Conservation (phyloP, 2,329 filamentous ascomycete species). For the Diaporthe batatas region DNA sequence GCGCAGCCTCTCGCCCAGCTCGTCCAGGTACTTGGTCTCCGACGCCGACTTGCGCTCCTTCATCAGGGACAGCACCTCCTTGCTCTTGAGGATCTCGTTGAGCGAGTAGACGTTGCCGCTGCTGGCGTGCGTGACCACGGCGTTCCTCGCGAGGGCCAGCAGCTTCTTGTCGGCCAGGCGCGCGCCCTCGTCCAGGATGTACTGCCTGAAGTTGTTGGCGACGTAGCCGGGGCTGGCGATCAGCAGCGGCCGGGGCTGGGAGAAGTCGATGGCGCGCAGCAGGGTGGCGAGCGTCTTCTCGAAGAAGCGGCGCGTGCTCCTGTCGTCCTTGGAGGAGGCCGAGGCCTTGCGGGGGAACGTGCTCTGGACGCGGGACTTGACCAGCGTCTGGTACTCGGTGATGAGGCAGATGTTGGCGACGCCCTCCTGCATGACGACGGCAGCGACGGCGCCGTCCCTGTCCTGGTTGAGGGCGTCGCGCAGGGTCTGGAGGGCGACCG, state of each 20-base stretch:
- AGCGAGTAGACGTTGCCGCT: constrained; percentile 90
- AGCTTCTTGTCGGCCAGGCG: constrained; percentile 77
- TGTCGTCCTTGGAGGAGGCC: constrained; percentile 74
- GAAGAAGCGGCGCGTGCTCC: constrained; percentile 83
- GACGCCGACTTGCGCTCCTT: constrained; percentile 89
- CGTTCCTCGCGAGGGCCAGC: constrained; percentile 69
- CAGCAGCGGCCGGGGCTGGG: constrained; percentile 77
- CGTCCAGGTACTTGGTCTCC: constrained; percentile 87
- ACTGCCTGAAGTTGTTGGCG: constrained; percentile 83
- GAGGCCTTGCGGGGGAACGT: constrained; percentile 77
- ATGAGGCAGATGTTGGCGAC: constrained; percentile 86
- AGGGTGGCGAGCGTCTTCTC: constrained; percentile 81
- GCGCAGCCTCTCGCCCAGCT: constrained; percentile 82
- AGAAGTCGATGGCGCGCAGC: constrained; percentile 82
- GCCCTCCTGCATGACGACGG: constrained; percentile 94
- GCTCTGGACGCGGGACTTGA: constrained; percentile 78
- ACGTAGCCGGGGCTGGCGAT: constrained; percentile 92
- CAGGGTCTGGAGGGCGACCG: constrained; percentile 83
- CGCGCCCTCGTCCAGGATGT: constrained; percentile 72
- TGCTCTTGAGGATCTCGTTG: constrained; percentile 86
- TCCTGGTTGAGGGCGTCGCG: constrained; percentile 83
- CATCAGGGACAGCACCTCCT: constrained; percentile 81
- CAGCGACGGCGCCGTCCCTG: constrained; percentile 84
- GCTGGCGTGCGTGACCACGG: constrained; percentile 84
- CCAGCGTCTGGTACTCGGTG: constrained; percentile 82